phyloP scores from a whole-genome alignment of 2,329 filamentous ascomycete species.

The Nemania sp. region DNA sequence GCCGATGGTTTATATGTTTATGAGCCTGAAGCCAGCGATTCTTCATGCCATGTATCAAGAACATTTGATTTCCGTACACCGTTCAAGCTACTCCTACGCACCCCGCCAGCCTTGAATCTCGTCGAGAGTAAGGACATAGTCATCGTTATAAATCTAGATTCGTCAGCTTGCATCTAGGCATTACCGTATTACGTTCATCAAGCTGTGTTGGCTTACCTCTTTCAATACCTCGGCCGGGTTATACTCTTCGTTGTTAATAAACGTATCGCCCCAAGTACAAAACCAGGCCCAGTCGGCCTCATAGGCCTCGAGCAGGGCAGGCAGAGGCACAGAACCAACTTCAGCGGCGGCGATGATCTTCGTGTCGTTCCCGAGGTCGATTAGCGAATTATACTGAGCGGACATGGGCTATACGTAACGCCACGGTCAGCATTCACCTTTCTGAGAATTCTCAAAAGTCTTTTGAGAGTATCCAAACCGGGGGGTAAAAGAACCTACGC shows the following conservation, averaged over 20 bases:
- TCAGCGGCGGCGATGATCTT: slow-evolving; percentile 7
- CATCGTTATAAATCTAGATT: not conserved
- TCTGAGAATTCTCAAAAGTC: not conserved
- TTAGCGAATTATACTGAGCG: not conserved
- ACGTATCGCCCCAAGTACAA: slow-evolving; percentile 1
- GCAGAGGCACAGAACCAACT: slow-evolving; percentile 3
- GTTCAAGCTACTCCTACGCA: not conserved
- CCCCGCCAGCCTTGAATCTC: not conserved
- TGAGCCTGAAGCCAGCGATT: no score
- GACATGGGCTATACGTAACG: not conserved
- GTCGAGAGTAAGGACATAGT: not conserved
- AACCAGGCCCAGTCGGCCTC: slow-evolving; percentile 8
- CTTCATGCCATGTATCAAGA: no score
- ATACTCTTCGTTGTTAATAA: not conserved
- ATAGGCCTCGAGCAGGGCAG: slow-evolving; percentile 1
- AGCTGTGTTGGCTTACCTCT: not conserved
- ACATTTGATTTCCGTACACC: no score
- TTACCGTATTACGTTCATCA: not conserved
- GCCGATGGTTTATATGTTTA: no score
- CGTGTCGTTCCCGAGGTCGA: slow-evolving; percentile 3
- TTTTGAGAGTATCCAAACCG: not conserved
- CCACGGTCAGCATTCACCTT: not conserved
- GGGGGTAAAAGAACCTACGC: not conserved
- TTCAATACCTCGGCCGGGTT: not conserved
- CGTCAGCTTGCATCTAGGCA: not conserved